Conservation (phyloP, 768 basidiomycete genomes). For the Bullera alba region DNA sequence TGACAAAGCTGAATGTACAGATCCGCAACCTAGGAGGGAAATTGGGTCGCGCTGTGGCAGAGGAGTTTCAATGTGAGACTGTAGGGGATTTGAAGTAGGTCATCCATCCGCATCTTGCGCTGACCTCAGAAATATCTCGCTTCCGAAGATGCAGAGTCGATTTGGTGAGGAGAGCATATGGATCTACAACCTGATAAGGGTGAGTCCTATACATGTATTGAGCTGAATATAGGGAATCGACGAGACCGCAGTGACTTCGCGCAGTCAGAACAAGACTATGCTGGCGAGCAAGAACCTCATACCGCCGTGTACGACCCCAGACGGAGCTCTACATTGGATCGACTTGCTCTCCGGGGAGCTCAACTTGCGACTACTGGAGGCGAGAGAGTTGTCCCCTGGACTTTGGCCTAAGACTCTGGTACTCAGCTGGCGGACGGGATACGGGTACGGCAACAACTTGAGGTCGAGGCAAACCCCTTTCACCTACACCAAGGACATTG, state of each 20-base stretch:
- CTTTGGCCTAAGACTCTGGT: constrained; percentile 89
- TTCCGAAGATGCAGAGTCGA: not conserved
- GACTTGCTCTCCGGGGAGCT: constrained; percentile 84
- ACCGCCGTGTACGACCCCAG: constrained; percentile 61
- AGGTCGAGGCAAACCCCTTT: constrained; percentile 63
- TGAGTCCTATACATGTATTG: too few species aligned
- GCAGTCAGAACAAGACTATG: constrained; percentile 12
- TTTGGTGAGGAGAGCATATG: not conserved
- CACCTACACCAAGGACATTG: constrained; percentile 66
- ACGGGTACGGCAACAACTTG: constrained; percentile 4
- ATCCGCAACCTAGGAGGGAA: constrained; percentile 75
- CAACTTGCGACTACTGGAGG: constrained; percentile 72
- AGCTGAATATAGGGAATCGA: constrained; percentile 7
- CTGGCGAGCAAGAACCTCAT: constrained; percentile 75
- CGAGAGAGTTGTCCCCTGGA: constrained; percentile 61
- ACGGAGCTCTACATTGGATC: constrained; percentile 82
- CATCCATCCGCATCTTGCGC: constrained; percentile 9
- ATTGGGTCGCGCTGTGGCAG: constrained; percentile 74
- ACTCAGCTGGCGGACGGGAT: constrained; percentile 64
- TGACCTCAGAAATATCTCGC: not conserved
- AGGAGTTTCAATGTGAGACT: constrained; percentile 77
- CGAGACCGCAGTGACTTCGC: constrained; percentile 6
- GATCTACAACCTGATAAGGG: not conserved
- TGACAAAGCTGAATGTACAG: not conserved
- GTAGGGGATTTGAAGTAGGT: constrained; percentile 84